These are phyloP conservation scores for Micractinium conductrix DNA, from an alignment of 139 green algal genomes.

Conservation along the genomic window DNA sequence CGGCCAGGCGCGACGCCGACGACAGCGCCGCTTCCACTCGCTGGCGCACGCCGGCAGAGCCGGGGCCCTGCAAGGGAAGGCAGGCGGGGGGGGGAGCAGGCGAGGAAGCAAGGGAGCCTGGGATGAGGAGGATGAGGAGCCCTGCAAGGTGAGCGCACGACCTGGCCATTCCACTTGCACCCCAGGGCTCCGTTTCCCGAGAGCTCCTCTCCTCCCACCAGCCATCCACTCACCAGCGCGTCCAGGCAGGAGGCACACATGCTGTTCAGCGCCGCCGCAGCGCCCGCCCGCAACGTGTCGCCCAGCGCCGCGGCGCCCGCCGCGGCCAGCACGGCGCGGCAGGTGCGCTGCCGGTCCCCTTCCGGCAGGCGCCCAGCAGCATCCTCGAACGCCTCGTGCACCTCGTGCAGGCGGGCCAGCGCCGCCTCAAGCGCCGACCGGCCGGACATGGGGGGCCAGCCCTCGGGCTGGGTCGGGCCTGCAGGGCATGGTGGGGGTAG, in stretches of 20 bases:
- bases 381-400: conserved; percentile 18
- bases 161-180: background rate
- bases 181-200: no score
- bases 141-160: background rate
- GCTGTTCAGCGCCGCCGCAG: background rate
- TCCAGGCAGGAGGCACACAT: conserved; percentile 13
- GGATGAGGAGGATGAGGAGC: no score
- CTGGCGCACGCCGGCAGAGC: background rate
- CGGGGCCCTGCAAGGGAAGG: background rate
- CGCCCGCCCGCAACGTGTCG: background rate
- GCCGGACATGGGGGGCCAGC: background rate
- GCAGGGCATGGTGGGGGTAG: background rate
- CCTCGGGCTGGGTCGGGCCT: background rate
- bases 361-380: background rate
- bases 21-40: background rate
- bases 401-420: background rate
- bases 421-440: background rate
- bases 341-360: background rate
- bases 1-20: background rate
- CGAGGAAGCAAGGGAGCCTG: no score
- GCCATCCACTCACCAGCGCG: background rate
- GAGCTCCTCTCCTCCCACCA: background rate
- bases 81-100: background rate
- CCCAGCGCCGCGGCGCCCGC: background rate
- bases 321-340: background rate